These are phyloP conservation scores for Ceratonia siliqua DNA, from an alignment of 306 rosid species.

Conservation along the genomic window DNA sequence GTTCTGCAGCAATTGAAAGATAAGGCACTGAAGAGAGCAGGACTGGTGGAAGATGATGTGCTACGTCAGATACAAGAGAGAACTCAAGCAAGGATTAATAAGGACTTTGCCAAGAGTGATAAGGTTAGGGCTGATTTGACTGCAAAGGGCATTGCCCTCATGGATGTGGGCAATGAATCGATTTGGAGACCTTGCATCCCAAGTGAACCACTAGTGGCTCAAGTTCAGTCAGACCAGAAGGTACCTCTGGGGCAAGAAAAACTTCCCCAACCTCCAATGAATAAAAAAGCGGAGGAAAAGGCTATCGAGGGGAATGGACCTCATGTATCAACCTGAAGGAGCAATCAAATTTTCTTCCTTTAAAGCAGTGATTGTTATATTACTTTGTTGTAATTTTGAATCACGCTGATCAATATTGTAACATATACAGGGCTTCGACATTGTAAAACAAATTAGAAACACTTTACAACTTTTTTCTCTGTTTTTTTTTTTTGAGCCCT, in stretches of 20 bases:
- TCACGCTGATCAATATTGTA: too few relatives aligned
- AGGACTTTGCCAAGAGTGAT: constrained; percentile 74
- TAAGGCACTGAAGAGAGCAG: too few relatives aligned
- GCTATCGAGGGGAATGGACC: too few relatives aligned
- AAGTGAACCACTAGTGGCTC: neutral
- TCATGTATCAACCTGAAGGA: neutral
- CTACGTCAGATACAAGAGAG: constrained; percentile 64
- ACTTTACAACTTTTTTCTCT: neutral
- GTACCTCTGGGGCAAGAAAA: constrained; percentile 35
- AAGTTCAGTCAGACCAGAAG: constrained; percentile 31
- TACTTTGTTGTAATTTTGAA: neutral
- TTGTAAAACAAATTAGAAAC: constrained; percentile 25
- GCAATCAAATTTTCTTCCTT: neutral
- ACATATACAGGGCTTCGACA: neutral
- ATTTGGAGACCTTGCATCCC: too few relatives aligned
- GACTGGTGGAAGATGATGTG: constrained; percentile 41
- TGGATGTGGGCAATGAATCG: too few relatives aligned
- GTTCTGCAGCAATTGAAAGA: constrained; percentile 52
- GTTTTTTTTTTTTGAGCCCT: too few relatives aligned
- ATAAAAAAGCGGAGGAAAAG: too few relatives aligned
- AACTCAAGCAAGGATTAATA: constrained; percentile 73
- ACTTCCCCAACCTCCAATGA: neutral
- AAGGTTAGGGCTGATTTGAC: constrained; percentile 57
- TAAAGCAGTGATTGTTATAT: too few relatives aligned
- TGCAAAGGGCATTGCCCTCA: too few relatives aligned